Conservation (phyloP, 768 basidiomycete genomes). For the Postia placenta region DNA sequence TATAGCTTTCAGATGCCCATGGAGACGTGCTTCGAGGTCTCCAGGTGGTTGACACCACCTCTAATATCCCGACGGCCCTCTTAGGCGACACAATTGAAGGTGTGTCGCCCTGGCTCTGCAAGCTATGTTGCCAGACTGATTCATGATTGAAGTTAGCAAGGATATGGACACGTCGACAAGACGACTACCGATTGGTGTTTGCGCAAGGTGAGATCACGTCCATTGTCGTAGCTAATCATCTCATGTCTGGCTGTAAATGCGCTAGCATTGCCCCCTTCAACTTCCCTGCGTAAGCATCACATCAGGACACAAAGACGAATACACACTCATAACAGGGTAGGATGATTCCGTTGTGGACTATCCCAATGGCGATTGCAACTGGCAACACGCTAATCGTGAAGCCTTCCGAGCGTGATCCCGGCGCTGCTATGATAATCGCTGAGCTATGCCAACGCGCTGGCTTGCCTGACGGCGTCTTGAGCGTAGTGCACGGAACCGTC, state of each 20-base stretch:
- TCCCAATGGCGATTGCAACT: conserved; percentile 81
- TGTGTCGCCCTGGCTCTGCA: conserved; percentile 20
- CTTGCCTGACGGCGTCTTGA: conserved; percentile 83
- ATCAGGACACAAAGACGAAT: neutral
- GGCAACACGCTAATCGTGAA: conserved; percentile 95
- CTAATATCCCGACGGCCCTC: conserved; percentile 77
- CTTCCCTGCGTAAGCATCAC: conserved; percentile 67
- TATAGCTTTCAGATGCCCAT: conserved; percentile 66
- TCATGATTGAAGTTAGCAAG: conserved; percentile 59
- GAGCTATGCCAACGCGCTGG: conserved; percentile 89
- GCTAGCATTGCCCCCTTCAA: conserved; percentile 80
- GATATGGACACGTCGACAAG: conserved; percentile 96
- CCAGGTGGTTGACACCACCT: conserved; percentile 81
- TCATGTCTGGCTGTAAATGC: too few species aligned
- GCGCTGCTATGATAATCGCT: conserved; percentile 96
- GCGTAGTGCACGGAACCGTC: conserved; percentile 86
- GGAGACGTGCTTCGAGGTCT: conserved; percentile 91
- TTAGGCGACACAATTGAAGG: conserved; percentile 92
- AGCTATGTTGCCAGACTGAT: neutral
- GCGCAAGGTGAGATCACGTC: conserved; percentile 42
- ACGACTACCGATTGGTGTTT: conserved; percentile 81
- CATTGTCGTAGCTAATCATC: neutral
- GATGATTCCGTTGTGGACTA: conserved; percentile 97
- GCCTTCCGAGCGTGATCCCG: conserved; percentile 94
- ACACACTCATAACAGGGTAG: conserved; percentile 28